Evolutionary conservation across 225 moss, liverwort and hornwort genomes (phyloP).

Genomic region (Pseudoscleropodium purum): DNA sequence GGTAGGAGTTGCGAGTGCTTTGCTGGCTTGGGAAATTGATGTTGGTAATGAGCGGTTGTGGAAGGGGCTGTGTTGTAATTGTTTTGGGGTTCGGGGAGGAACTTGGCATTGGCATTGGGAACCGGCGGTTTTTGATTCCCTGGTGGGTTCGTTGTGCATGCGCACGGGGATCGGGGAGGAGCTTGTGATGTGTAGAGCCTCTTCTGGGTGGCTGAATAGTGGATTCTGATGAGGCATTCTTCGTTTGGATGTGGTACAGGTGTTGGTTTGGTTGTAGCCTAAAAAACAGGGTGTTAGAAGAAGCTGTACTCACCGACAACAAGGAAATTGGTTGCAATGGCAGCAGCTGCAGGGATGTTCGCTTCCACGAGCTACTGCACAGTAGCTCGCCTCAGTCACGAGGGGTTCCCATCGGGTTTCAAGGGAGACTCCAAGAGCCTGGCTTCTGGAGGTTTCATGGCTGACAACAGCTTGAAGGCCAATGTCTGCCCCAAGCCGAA

Average conservation of each 20-base stretch:
- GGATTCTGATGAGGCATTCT: slow-evolving; percentile 1
- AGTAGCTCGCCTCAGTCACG: neutral
- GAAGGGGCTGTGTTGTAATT: neutral
- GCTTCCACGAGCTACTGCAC: slow-evolving; percentile 32
- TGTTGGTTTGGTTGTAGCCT: neutral
- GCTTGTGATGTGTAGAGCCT: neutral
- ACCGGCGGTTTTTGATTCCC: neutral
- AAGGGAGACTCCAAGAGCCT: slow-evolving; percentile 19
- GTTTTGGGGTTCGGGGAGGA: neutral
- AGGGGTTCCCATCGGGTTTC: slow-evolving; percentile 6
- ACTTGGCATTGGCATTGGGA: neutral
- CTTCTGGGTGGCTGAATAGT: neutral
- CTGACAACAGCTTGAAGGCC: slow-evolving; percentile 7
- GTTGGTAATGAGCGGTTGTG: neutral
- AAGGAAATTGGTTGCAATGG: slow-evolving; percentile 5
- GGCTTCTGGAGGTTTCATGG: neutral
- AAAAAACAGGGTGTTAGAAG: neutral
- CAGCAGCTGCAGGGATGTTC: slow-evolving; percentile 21
- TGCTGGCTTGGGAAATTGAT: neutral
- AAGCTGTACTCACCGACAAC: neutral
- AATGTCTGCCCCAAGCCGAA: neutral
- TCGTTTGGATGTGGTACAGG: neutral
- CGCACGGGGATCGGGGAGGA: neutral
- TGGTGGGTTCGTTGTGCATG: neutral
- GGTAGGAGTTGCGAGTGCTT: neutral